Conservation (phyloP, 305 asterid genomes). For the Rubia peregrina region DNA sequence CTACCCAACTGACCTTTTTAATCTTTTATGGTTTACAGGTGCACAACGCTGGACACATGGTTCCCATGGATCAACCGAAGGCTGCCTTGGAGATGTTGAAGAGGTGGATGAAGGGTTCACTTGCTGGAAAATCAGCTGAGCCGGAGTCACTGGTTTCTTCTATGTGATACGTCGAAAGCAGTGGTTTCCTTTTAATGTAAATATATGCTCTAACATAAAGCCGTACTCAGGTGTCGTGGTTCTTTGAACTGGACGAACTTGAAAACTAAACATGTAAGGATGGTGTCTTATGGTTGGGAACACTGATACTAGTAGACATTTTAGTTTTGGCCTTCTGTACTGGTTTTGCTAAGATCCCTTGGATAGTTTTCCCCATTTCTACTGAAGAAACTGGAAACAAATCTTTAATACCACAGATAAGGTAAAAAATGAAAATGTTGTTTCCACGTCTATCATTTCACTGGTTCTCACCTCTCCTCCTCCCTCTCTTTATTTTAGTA, state of each 20-base stretch:
- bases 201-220: not conserved
- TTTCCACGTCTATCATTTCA: no score
- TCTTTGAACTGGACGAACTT: not conserved
- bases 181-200: constrained; percentile 12
- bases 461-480: no score
- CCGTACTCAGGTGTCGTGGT: not conserved
- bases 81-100: constrained; percentile 75
- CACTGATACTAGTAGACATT: not conserved
- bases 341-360: not conserved
- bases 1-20: no score
- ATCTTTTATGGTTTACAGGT: constrained; percentile 37
- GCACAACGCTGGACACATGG: constrained; percentile 94
- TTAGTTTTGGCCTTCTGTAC: not conserved
- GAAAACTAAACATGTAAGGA: not conserved
- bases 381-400: no score
- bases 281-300: not conserved
- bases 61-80: constrained; percentile 93
- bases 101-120: constrained; percentile 75
- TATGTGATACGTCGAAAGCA: constrained; percentile 26
- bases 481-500: no score
- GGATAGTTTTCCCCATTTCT: no score
- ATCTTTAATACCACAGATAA: no score
- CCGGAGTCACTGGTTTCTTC: constrained; percentile 51
- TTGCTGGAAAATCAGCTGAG: constrained; percentile 25
- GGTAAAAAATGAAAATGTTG: no score